Conservation (phyloP, 176 grass and related monocot species). For the Stipa capillata region DNA sequence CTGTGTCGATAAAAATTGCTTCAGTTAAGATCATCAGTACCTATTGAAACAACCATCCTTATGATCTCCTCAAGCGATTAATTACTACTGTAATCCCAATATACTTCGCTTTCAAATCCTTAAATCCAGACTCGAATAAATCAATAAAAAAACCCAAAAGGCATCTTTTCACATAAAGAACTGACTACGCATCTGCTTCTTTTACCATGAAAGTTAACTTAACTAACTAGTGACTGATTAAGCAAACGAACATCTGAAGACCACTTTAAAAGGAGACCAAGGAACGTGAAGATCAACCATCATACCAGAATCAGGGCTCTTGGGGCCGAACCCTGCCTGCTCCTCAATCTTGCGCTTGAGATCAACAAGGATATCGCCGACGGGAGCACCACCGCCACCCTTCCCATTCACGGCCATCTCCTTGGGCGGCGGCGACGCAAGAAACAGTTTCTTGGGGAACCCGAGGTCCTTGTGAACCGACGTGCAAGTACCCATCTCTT, state of each 20-base stretch:
- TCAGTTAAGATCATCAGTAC: conserved; percentile 2
- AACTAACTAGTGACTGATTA: neutral
- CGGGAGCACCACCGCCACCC: conserved; percentile 28
- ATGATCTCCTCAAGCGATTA: conserved; percentile 1
- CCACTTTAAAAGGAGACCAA: neutral
- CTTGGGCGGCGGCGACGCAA: conserved; percentile 31
- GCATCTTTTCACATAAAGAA: conserved; percentile 21
- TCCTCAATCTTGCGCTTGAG: conserved; percentile 16
- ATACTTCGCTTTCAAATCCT: conserved; percentile 4
- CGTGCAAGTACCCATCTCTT: conserved; percentile 75
- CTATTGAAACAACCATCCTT: neutral
- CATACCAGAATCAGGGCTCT: conserved; percentile 59
- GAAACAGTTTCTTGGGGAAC: conserved; percentile 42
- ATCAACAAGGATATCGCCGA: conserved; percentile 29
- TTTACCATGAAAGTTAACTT: neutral
- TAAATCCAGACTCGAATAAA: neutral
- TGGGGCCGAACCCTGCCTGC: conserved; percentile 8
- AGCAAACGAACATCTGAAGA: neutral
- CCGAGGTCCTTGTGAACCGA: conserved; percentile 52
- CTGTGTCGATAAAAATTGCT: neutral
- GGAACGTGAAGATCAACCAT: neutral
- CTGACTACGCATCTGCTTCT: conserved; percentile 3
- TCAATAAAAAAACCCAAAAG: conserved; percentile 22
- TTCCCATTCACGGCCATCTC: conserved; percentile 24
- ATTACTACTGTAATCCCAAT: neutral